Evolutionary conservation across 208 protist species (phyloP).

Genomic region (Crithidia thermophila): DNA sequence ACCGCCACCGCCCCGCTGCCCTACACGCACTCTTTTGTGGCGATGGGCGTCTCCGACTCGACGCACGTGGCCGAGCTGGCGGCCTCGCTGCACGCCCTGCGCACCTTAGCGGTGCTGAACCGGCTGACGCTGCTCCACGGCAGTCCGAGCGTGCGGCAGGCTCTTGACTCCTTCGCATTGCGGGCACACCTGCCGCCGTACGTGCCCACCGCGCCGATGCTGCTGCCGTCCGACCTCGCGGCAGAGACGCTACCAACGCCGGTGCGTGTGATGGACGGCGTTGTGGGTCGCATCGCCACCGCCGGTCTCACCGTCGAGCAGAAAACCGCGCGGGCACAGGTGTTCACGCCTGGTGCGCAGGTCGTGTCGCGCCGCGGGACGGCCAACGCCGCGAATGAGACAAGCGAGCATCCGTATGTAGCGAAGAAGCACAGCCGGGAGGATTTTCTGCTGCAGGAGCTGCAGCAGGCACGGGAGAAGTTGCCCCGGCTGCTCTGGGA

Average conservation of each 20-base stretch:
- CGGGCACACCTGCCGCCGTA: slow-evolving; percentile 7
- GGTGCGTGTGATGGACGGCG: slow-evolving; percentile 32
- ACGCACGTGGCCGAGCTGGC: slow-evolving; percentile 51
- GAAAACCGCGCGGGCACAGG: slow-evolving; percentile 6
- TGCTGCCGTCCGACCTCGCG: background rate
- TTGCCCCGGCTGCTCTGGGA: slow-evolving; percentile 65
- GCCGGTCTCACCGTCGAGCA: background rate
- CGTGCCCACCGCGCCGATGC: slow-evolving; percentile 13
- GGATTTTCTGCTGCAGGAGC: slow-evolving; percentile 20
- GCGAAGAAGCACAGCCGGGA: slow-evolving; percentile 6
- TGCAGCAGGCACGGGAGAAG: slow-evolving; percentile 22
- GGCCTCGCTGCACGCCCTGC: slow-evolving; percentile 79
- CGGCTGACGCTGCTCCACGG: slow-evolving; percentile 19
- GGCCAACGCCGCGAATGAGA: too few relatives aligned
- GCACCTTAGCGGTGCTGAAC: slow-evolving; percentile 50
- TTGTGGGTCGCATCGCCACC: slow-evolving; percentile 18
- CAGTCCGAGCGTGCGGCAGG: slow-evolving; percentile 6
- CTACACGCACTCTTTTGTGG: slow-evolving; percentile 58
- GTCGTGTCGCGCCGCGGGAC: background rate
- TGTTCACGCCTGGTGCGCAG: slow-evolving; percentile 4
- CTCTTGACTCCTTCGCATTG: slow-evolving; percentile 20
- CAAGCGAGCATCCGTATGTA: background rate
- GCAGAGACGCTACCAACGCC: slow-evolving; percentile 17
- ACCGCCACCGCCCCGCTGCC: slow-evolving; percentile 3
- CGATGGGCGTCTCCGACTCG: slow-evolving; percentile 72